These are phyloP conservation scores for Aegilops sharonensis DNA, from an alignment of 176 grass and related monocot species.

Conservation along the genomic window DNA sequence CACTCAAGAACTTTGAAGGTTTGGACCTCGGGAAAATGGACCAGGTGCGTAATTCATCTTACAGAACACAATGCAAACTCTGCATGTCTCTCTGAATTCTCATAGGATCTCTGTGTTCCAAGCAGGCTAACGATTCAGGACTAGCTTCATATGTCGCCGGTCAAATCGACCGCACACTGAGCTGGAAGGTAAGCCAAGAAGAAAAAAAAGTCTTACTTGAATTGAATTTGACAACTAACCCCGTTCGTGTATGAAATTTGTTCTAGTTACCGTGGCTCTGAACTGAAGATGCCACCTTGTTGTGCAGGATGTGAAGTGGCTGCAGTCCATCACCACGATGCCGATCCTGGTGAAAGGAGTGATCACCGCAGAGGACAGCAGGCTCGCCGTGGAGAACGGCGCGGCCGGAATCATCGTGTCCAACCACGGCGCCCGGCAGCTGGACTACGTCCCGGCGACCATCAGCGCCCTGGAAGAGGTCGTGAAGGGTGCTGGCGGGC, in stretches of 20 bases:
- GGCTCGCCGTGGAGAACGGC: constrained; percentile 64
- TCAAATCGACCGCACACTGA: constrained; percentile 90
- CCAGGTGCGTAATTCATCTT: constrained; percentile 40
- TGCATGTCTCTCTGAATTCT: neutral
- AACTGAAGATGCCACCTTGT: neutral
- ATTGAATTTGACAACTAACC: neutral
- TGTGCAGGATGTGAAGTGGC: constrained; percentile 85
- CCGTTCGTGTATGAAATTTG: neutral
- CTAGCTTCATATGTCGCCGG: constrained; percentile 93
- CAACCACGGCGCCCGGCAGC: constrained; percentile 91
- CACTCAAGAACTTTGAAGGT: constrained; percentile 93
- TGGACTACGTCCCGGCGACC: constrained; percentile 89
- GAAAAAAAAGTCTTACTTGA: neutral
- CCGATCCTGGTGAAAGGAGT: constrained; percentile 98
- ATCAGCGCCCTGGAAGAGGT: constrained; percentile 91
- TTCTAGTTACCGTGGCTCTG: neutral
- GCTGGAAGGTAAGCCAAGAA: constrained; percentile 73
- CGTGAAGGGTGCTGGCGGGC: constrained; percentile 68
- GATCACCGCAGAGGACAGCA: constrained; percentile 87
- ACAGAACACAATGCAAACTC: neutral
- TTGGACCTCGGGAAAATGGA: constrained; percentile 96
- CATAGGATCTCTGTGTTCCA: neutral
- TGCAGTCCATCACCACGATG: constrained; percentile 89
- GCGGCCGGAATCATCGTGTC: constrained; percentile 92
- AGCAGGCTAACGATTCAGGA: constrained; percentile 84